Evolutionary conservation across 2,329 filamentous ascomycete species (phyloP), one percentile per base, ranked within the genome.

Genomic region (Capronia epimyces): DNA sequence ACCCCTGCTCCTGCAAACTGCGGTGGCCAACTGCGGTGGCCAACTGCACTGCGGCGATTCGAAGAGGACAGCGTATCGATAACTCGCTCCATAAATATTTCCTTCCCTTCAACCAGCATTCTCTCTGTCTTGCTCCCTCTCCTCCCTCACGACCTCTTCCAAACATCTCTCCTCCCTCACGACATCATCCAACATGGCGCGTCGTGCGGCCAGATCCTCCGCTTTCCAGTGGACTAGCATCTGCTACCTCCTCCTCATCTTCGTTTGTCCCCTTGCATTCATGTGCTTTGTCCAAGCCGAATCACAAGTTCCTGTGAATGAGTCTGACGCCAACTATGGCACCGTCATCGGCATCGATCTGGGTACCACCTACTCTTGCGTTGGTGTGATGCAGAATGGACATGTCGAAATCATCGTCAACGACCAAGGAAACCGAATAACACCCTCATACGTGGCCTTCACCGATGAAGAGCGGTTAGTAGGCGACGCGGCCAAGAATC

Each of bases 401-500:
- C 93, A 91, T 75, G 89, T 95, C 63, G 89, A 95, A 68, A 95
- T 95, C 75, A 80, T 95, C 64, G 87, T 88, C 74, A 95, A 95
- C 78, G 89, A 95, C 74, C 89, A 95, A 79, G 89, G 89, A 79
- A 89, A 95, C 82, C 87, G 89, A 77, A 95, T 95, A 64, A 95
- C 89, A 64, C 89, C 89, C 49, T 95, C 89, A 60, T 95, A 93
- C 74, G 89, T 95, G 69, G 89, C 89, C 66, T 95, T 95, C 73
- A 97, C 89, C 72, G 90, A 97, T 65, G 89, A 96, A 60, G 93
- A 97, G 75, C 85, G 93, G 69, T 80, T 98, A 62, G 89, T 98
- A 63, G 93, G 93, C 80, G 93, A 98, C 73, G 89, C 93, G 66
- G 89, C 89, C 66, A 95, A 95, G 84, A 94, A 95, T 77, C 89